Evolutionary conservation across 2,329 filamentous ascomycete genomes (phyloP).

Genomic region (Exophiala spinifera): DNA sequence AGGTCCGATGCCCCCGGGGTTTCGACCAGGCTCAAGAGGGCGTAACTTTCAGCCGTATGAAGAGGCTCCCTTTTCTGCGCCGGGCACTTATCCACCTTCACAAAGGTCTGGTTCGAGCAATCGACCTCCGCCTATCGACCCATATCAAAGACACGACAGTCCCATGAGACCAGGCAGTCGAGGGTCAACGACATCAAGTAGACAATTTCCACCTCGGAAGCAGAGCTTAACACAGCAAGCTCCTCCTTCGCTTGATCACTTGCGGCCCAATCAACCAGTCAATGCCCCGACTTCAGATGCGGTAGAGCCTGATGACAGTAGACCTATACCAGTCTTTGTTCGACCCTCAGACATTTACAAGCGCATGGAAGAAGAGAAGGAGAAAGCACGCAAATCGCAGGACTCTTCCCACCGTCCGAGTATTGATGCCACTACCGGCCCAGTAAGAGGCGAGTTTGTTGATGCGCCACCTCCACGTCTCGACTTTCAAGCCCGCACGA

Average conservation of each 20-base stretch:
- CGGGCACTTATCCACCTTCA: constrained; percentile 16
- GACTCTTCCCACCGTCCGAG: constrained; percentile 56
- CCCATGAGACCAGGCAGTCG: constrained; percentile 28
- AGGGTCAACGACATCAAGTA: constrained; percentile 22
- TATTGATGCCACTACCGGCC: constrained; percentile 43
- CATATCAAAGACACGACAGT: constrained; percentile 21
- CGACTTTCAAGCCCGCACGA: constrained; percentile 15
- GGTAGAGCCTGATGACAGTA: constrained; percentile 7
- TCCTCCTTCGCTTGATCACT: constrained; percentile 13
- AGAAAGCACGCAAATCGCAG: constrained; percentile 54
- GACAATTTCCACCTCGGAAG: constrained; percentile 58
- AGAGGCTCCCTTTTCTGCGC: constrained; percentile 19
- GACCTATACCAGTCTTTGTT: constrained; percentile 49
- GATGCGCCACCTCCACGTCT: constrained; percentile 30
- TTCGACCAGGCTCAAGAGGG: constrained; percentile 27
- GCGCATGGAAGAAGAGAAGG: constrained; percentile 64
- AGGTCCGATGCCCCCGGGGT: constrained; percentile 16
- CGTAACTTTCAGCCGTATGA: constrained; percentile 17
- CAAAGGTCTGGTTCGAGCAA: constrained; percentile 16
- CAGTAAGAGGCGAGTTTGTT: constrained; percentile 10
- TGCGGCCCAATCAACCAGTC: too few species aligned
- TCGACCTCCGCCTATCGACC: constrained; percentile 28
- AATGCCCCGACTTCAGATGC: neutral
- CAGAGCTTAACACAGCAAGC: constrained; percentile 57
- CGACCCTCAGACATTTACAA: constrained; percentile 76